Evolutionary conservation across 129 eudicot genomes (phyloP), one percentile per base, ranked within the genome.

Genomic region (Flaveria sonorensis): DNA sequence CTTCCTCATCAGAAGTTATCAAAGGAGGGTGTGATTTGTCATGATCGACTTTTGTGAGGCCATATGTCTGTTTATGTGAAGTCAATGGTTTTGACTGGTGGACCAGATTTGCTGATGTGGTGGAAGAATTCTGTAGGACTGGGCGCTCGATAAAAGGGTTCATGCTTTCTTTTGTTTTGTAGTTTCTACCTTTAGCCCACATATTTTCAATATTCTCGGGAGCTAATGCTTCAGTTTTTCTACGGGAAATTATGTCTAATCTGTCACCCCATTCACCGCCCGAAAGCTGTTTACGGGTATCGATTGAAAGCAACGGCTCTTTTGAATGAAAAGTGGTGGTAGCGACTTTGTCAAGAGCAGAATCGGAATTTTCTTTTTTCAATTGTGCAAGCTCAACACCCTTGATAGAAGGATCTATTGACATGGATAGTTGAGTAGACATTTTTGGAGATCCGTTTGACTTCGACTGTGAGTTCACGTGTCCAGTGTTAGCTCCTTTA

Each of bases 171-270:
- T 85, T 85, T 68, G 72, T 85, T 74, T 81, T 88, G 75, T 89
- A 92, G 79, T 86, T 81, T 86, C 85, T 85, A 60, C 99, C 96
- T 78, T 86, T 91, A 7, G 99, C 73, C 99, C 99, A 95, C 91
- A 95, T 86, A 70, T 95, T 92, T 55, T 95, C 99, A 32, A 91
- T 81, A 85, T 91, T 83, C 76, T 95, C 97, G 13, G 99, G 97
- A 82, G 99, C 90, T 83, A 95, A 86, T 70, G 95, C 85, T 80
- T 86, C 90, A 18, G 96, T 89, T 75, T 92, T 95, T 82, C 88
- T 86, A 53, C 88, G 96, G 65, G 96, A 83, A 61, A 86, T 28
- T 70, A 73, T 45, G 83, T 92, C 99, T 60, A 89, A 73, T 78
- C 52, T 85, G 70, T 88, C 87, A 78, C 88, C 92, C 97, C 97